A percentile compares a stretch with the other conserved stretches of the same genome.
Evolutionary conservation across 2,329 filamentous ascomycete genomes (phyloP).

Genomic region (Dothistroma septosporum): DNA sequence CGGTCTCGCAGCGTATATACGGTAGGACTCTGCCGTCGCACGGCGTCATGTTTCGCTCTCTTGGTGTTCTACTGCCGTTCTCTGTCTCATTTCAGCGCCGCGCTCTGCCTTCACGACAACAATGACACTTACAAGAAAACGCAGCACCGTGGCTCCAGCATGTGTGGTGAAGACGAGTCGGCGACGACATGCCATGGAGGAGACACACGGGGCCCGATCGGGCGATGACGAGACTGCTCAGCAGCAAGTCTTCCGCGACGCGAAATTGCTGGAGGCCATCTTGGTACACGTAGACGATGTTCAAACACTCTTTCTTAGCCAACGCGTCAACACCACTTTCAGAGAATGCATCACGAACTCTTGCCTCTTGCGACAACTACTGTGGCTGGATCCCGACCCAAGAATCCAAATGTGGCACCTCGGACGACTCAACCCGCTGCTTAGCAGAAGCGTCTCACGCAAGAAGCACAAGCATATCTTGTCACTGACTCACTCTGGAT

Average conservation of each 20-base stretch:
- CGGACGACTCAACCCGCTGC: background rate
- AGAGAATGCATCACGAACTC: background rate
- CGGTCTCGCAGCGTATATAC: background rate
- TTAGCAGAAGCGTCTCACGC: background rate
- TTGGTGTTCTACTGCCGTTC: background rate
- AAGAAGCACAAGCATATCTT: constrained; percentile 2
- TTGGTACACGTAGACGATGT: background rate
- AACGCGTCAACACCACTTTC: background rate
- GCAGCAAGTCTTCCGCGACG: background rate
- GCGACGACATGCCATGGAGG: background rate
- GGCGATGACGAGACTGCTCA: background rate
- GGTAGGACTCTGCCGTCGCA: background rate
- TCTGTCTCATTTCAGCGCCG: background rate
- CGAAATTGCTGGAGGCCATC: background rate
- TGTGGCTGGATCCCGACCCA: background rate
- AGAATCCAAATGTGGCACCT: background rate
- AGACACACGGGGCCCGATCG: background rate
- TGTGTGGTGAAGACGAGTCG: background rate
- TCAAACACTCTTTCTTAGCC: constrained; percentile 2
- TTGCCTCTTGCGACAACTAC: background rate
- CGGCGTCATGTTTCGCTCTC: background rate
- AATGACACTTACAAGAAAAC: background rate
- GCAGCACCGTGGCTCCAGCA: background rate
- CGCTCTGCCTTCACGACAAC: background rate
- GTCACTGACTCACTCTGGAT: background rate